These are phyloP conservation scores for Solanum corneliomulleri DNA, from an alignment of 257 asterid genomes.

Conservation along the genomic window DNA sequence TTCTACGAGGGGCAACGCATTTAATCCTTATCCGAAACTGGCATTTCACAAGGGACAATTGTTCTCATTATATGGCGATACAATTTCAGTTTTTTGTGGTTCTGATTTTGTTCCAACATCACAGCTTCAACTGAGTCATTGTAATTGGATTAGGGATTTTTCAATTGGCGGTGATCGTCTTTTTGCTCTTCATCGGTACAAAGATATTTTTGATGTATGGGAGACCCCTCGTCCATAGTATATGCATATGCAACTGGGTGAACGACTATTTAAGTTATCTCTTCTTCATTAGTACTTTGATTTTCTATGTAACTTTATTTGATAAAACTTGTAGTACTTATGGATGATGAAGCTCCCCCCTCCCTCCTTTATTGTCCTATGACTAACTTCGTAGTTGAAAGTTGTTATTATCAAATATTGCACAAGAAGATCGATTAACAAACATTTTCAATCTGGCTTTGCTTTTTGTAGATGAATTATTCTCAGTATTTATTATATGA, in stretches of 20 bases:
- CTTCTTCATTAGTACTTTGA: not conserved
- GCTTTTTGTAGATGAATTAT: too few relatives aligned
- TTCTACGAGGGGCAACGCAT: too few relatives aligned
- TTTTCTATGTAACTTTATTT: not conserved
- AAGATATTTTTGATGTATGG: constrained; percentile 72
- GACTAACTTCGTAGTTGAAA: too few relatives aligned
- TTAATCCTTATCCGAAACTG: too few relatives aligned
- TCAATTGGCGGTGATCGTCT: constrained; percentile 76
- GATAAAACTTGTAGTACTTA: too few relatives aligned
- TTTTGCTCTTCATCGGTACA: constrained; percentile 64
- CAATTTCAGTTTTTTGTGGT: constrained; percentile 66
- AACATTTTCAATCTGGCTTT: too few relatives aligned
- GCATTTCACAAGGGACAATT: constrained; percentile 33
- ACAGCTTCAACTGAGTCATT: constrained; percentile 43
- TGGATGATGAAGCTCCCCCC: too few relatives aligned
- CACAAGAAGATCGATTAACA: too few relatives aligned
- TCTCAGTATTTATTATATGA: too few relatives aligned
- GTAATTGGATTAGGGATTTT: constrained; percentile 36
- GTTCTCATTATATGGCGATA: constrained; percentile 67
- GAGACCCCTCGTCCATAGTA: constrained; percentile 44
- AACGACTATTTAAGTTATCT: not conserved
- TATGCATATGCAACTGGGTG: not conserved
- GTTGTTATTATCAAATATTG: too few relatives aligned
- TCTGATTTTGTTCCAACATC: constrained; percentile 69
- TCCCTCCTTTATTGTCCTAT: too few relatives aligned